A percentile compares a stretch with the other conserved stretches of the same genome.
Conservation (phyloP, 1,284 basidiomycete species). For the Malassezia furfur region DNA sequence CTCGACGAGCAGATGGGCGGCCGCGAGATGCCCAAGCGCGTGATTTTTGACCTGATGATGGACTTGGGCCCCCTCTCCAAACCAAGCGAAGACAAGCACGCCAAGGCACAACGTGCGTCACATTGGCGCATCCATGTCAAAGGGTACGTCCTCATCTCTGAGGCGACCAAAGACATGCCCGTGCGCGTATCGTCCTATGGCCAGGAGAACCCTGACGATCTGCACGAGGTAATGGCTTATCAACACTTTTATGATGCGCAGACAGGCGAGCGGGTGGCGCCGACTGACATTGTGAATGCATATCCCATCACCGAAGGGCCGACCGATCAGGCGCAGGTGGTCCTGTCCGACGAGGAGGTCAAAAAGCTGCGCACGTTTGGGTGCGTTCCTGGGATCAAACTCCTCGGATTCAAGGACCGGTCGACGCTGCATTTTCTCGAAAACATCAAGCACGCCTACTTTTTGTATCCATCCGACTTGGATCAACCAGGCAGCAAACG, state of each 20-base stretch:
- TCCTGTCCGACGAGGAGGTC: slow-evolving; percentile 70
- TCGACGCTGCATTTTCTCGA: slow-evolving; percentile 67
- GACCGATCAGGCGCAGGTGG: not conserved
- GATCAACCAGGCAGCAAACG: slow-evolving; percentile 79
- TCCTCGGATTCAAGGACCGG: slow-evolving; percentile 73
- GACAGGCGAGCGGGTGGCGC: slow-evolving; percentile 1
- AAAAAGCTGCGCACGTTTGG: slow-evolving; percentile 58
- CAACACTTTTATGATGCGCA: slow-evolving; percentile 67
- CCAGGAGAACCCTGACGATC: slow-evolving; percentile 25
- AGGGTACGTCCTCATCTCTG: slow-evolving; percentile 50
- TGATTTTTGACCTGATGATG: slow-evolving; percentile 71
- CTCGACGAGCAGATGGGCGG: slow-evolving; percentile 42
- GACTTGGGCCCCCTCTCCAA: slow-evolving; percentile 55
- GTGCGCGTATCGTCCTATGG: slow-evolving; percentile 37
- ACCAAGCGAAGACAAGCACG: slow-evolving; percentile 15
- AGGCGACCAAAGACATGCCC: slow-evolving; percentile 27
- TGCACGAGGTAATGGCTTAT: slow-evolving; percentile 65
- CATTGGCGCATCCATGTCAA: slow-evolving; percentile 79
- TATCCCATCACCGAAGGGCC: not conserved
- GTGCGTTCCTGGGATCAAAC: slow-evolving; percentile 59
- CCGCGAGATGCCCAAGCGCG: slow-evolving; percentile 72
- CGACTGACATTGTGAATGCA: not conserved
- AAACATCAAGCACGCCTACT: slow-evolving; percentile 80
- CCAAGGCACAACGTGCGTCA: slow-evolving; percentile 42
- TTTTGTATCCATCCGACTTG: slow-evolving; percentile 88